Percentiles rank a stretch among this genome's conserved stretches.
phyloP scores from a whole-genome alignment of 2,329 filamentous ascomycete species.

The Ceratocystis cacaofunesta region DNA sequence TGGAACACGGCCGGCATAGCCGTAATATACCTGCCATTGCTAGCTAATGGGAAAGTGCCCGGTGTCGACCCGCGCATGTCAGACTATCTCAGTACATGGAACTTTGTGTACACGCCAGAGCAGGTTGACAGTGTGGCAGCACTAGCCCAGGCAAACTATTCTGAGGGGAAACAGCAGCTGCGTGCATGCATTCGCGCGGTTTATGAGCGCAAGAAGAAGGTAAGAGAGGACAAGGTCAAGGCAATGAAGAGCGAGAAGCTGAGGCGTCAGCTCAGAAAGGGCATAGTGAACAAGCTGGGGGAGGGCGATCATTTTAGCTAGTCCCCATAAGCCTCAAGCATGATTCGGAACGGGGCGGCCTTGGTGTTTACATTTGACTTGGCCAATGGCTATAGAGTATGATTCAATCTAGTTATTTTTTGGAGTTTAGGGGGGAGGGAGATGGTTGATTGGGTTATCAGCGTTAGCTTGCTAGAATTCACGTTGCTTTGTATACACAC shows the following conservation, averaged over 20 bases:
- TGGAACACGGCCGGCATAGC: conserved; percentile 65
- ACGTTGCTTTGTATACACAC: not conserved
- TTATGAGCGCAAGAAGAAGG: conserved; percentile 76
- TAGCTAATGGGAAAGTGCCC: conserved; percentile 64
- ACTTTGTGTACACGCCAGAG: conserved; percentile 86
- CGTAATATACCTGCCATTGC: conserved; percentile 78
- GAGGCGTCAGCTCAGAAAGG: conserved; percentile 34
- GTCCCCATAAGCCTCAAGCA: not conserved
- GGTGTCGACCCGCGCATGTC: conserved; percentile 70
- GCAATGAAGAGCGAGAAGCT: conserved; percentile 28
- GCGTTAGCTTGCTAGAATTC: not conserved
- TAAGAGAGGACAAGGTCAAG: conserved; percentile 40
- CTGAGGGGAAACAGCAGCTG: conserved; percentile 66
- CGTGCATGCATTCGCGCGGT: conserved; percentile 68
- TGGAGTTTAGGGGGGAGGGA: not conserved
- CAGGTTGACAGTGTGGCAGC: conserved; percentile 75
- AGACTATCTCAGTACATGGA: conserved; percentile 93
- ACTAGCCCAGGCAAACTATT: conserved; percentile 74
- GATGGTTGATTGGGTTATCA: not conserved
- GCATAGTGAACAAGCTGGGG: conserved; percentile 37
- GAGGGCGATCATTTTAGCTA: conserved; percentile 51
- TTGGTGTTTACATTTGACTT: not conserved
- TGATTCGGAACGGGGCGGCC: not conserved
- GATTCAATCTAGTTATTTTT: not conserved
- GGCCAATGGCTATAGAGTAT: not conserved